Base-by-base conservation (phyloP, 768 basidiomycete genomes). In the Sutorius australiensis region DNA sequence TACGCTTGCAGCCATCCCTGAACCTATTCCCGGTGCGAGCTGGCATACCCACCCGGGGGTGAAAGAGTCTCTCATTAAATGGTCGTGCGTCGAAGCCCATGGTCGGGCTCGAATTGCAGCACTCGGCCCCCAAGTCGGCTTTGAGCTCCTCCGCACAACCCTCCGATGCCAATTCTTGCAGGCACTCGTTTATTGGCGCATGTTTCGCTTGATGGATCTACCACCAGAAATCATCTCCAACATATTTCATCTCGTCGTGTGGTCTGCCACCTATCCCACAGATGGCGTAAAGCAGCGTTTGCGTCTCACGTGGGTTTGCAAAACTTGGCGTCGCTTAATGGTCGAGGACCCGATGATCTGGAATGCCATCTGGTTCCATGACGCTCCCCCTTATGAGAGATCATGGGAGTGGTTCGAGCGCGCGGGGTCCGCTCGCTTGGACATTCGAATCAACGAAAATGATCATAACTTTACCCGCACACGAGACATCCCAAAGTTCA, bases 331-430 rank as follows among this genome's bases (percentile, higher is more conserved):
- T 48, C 66, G 65, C 31, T 63, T 78, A 16, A 77, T 77, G 48
- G 65, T 79, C 32, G 65, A 64, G 19, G 80, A 85, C 58, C 60
- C 74, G 1, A 80, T 77, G 16, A 55, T 86, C 30, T 86, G 84
- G 84, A 85, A 78, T 59, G 79, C 81, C 16, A 75, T 89, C 51
- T 84, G 79, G 79, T 84, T 87, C 63, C 74, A 75, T 45, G 81
- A 84, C 38, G 50, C 59, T 13, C 73, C 79, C 43, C 72, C 77
- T 13, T 82, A 78, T 57, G 65, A 73, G 14, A 77, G 79, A 31
- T 80, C 85, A 6, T 69, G 77, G 50, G 69, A 76, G 42, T 87
- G 80, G 75, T 71, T 88, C 51, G 72, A 80, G 17, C 74, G 87
- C 48, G 78, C 85, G 3, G 79, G 80, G 2, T 63, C 72, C 3